These are phyloP conservation scores for Acanthamoeba healyi DNA, from an alignment of 208 protist genomes.

Conservation along the genomic window DNA sequence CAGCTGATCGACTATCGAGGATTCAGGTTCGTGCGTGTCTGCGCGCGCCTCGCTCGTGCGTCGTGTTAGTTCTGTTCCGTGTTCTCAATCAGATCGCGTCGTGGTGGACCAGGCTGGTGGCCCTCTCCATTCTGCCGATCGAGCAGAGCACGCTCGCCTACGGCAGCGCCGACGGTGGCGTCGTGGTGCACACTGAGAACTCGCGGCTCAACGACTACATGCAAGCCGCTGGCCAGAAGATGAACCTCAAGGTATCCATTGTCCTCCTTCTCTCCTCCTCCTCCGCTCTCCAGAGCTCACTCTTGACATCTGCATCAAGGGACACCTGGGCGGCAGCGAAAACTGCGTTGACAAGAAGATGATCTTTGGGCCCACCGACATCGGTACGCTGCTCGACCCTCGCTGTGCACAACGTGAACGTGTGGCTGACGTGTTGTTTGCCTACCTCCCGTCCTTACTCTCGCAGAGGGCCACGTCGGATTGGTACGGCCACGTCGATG, in stretches of 20 bases:
- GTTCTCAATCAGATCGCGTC: too few relatives aligned
- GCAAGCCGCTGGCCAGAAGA: neutral
- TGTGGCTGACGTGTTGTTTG: too few relatives aligned
- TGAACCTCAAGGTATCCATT: constrained; percentile 21
- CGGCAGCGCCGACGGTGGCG: constrained; percentile 8
- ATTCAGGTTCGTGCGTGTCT: neutral
- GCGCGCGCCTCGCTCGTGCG: too few relatives aligned
- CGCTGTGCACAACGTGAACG: neutral
- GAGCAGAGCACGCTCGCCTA: constrained; percentile 29
- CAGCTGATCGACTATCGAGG: constrained; percentile 54
- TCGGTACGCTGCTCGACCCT: neutral
- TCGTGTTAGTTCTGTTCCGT: too few relatives aligned
- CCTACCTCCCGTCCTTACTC: neutral
- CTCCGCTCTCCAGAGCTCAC: neutral
- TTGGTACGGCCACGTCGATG: constrained; percentile 2
- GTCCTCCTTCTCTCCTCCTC: neutral
- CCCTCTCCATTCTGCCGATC: constrained; percentile 37
- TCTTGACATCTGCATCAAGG: neutral
- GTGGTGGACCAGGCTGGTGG: constrained; percentile 62
- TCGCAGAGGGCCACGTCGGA: constrained; percentile 38
- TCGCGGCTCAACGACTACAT: constrained; percentile 4
- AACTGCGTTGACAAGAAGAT: neutral
- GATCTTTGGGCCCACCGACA: constrained; percentile 42
- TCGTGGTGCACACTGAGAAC: constrained; percentile 8
- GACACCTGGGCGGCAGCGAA: constrained; percentile 1